Evolutionary conservation across 1,284 basidiomycete species (phyloP), one percentile per base, ranked within the genome.

Genomic region (Ceratobasidium sp.): DNA sequence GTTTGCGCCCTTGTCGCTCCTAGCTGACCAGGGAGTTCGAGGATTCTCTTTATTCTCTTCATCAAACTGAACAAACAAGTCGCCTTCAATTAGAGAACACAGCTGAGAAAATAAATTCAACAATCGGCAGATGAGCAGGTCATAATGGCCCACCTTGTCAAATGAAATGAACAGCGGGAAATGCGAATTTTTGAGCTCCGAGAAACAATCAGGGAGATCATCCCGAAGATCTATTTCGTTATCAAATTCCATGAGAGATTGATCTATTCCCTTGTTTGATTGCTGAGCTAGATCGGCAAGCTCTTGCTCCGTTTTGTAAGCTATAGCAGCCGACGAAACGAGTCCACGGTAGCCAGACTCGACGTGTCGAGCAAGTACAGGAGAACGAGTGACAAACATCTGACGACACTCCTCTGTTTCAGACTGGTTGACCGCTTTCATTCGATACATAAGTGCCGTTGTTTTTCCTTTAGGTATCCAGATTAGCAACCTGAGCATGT

Each of bases 161-260:
- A 54, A 62, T 1, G 57, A 53, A 15, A 70, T 49, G 56, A 70
- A 70, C 8, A 70, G 38, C 5, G 69, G 69, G 49, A 70, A 70
- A 47, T 70, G 34, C 12, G 43, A 38, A 1, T 40, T 40, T 10
- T 64, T n/a, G 1, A 70, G 58, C 15, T 20, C 4, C 0, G 34
- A 31, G 25, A 50, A 70, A 1, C 69, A 20, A 22, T 25, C 7
- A 15, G 69, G 69, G 25, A 70, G 40, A 40, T 49, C 52, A 3
- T 54, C 29, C 2, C 57, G 52, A 13, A 47, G 42, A 20, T 56
- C 58, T 8, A 38, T 10, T n/a, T 70, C 58, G n/a, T 70, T 56
- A 31, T 55, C 57, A 45, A 54, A 56, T 29, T 70, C 50, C 10
- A 65, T 22, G 1, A 68, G 10, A 4, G 4, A 27, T 15, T 17